Evolutionary conservation across 73 alveolate genomes (phyloP), one percentile per base, ranked within the genome.

Genomic region (Blepharisma japonicum): DNA sequence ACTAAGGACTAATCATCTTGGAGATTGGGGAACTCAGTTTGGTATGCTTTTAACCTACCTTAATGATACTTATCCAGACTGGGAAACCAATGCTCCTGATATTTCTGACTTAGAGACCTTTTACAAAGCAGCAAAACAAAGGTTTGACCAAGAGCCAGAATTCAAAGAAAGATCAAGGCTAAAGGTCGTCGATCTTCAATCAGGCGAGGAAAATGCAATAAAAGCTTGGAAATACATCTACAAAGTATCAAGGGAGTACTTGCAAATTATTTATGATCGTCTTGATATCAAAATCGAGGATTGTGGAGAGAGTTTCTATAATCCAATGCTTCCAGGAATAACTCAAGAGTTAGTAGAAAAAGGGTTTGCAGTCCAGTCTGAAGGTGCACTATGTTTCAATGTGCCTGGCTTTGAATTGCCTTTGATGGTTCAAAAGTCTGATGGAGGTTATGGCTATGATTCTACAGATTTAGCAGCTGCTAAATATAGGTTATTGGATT

Each of bases 21-120:
- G 99, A 18, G 99, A 97, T 83, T 96, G 99, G 99, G 99, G 99
- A 20, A 97, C 99, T 27, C 98, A 97, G 90, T 97, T 97, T 83
- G 99, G 99, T 55, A 97, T 97, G 99, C 92, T 97, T 61, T 95
- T 97, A 32, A 95, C 97, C 51, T 91, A 93, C 85, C 79, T 97
- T 84, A 89, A 89, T 68, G 96, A 87, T 50, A 86, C 88, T 45
- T 94, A 83, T 83, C 99, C 99, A 20, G 94, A 94, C 84, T 94
- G 90, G 85, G 81, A 89, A 56, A 90, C 89, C n/a, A 86, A 92
- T 23, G 91, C 87, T 23, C 97, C 96, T 7, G 93, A 93, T 51
- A 76, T 97, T 18, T 86, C 93, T 9, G 99, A 96, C 81, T 89
- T 97, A 48, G 92, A 93, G 71, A 97, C 77, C 38, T 97, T 97